Evolutionary conservation across 1,284 basidiomycete species (phyloP).

Genomic region (Leccinum brunneo-olivaceum): DNA sequence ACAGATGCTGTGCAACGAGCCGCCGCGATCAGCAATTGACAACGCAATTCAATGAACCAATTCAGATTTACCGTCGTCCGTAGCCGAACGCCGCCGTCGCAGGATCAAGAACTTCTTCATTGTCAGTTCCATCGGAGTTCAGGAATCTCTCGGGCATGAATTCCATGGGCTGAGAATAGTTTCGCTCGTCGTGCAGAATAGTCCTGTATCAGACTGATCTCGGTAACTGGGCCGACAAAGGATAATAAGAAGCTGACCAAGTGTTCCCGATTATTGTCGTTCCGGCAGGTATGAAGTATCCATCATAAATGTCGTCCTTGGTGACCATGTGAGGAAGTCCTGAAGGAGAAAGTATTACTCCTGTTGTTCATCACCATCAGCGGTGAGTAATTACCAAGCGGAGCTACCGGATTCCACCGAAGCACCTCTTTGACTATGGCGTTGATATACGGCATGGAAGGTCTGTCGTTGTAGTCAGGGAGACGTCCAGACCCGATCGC

Average conservation of each 20-base stretch:
- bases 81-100: slow-evolving; percentile 43
- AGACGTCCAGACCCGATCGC: slow-evolving; percentile 37
- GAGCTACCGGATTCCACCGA: slow-evolving; percentile 47
- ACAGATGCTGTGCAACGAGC: slow-evolving; percentile 38
- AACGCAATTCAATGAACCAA: no score
- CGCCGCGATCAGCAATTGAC: no score
- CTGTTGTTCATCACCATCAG: slow-evolving; percentile 7
- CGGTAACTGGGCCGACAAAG: slow-evolving; percentile 6
- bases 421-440: slow-evolving; percentile 46
- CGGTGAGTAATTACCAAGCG: slow-evolving; percentile 34
- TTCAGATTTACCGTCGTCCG: slow-evolving; percentile 33
- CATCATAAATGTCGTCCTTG: slow-evolving; percentile 33
- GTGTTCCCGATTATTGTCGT: slow-evolving; percentile 34
- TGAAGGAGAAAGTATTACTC: slow-evolving; percentile 17
- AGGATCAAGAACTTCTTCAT: slow-evolving; percentile 34
- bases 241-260: no score
- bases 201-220: slow-evolving; percentile 30
- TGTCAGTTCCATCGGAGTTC: slow-evolving; percentile 26
- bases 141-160: slow-evolving; percentile 45
- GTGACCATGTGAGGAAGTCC: slow-evolving; percentile 42
- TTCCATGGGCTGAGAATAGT: slow-evolving; percentile 34
- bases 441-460: slow-evolving; percentile 37
- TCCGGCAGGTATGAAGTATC: slow-evolving; percentile 37
- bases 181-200: slow-evolving; percentile 41
- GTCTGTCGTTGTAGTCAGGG: slow-evolving; percentile 41